phyloP scores from a whole-genome alignment of 1,284 basidiomycete genomes.

The Hymenochaete sp. region DNA sequence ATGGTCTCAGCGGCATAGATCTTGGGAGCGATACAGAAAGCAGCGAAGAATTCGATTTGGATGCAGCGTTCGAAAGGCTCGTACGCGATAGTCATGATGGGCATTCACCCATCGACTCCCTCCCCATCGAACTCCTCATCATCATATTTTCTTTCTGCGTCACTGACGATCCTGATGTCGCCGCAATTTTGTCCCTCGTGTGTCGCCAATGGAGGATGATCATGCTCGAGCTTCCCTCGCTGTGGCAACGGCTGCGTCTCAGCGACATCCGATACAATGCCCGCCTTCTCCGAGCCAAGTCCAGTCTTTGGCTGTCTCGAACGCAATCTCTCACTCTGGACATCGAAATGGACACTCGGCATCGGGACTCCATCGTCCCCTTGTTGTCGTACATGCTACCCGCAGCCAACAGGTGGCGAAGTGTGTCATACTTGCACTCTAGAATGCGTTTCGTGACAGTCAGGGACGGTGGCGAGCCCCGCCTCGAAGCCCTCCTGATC shows the following conservation, averaged over 20 bases:
- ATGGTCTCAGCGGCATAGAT: no score
- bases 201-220: conserved; percentile 48
- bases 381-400: conserved; percentile 53
- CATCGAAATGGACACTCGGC: conserved; percentile 41
- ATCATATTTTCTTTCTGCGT: conserved; percentile 48
- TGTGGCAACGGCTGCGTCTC: conserved; percentile 53
- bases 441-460: conserved; percentile 19
- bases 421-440: conserved; percentile 27
- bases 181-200: conserved; percentile 35
- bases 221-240: conserved; percentile 4
- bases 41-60: no score
- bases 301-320: conserved; percentile 43
- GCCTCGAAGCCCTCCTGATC: conserved; percentile 20
- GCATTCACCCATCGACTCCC: conserved; percentile 20
- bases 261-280: conserved; percentile 32
- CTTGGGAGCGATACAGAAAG: no score
- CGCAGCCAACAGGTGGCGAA: conserved; percentile 44
- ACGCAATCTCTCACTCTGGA: conserved; percentile 42
- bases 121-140: conserved; percentile 57
- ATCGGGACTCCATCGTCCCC: conserved; percentile 46
- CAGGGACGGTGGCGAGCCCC: conserved; percentile 28
- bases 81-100: no score
- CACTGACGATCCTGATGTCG: conserved; percentile 34
- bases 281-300: conserved; percentile 35
- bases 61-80: no score